These are phyloP conservation scores for Metschnikowia chrysomelidarum DNA, from an alignment of 805 yeast species.

Conservation along the genomic window DNA sequence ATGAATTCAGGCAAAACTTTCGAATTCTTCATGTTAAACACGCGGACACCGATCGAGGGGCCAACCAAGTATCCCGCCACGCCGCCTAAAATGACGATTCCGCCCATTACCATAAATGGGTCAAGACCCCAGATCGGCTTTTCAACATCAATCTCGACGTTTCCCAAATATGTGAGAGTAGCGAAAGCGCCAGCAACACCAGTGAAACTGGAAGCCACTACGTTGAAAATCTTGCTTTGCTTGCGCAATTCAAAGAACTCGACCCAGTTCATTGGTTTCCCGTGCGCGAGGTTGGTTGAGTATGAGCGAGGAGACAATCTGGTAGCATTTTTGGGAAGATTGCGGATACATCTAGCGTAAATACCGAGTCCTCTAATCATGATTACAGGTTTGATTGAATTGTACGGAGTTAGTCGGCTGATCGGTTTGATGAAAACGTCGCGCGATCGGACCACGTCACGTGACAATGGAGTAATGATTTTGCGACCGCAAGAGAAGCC, in stretches of 20 bases:
- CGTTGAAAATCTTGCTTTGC: conserved; percentile 68
- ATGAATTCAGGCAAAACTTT: conserved; percentile 46
- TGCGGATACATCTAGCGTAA: conserved; percentile 11
- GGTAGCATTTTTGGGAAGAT: conserved; percentile 4
- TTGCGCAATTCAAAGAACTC: conserved; percentile 76
- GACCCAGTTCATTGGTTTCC: conserved; percentile 73
- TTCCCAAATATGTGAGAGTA: conserved; percentile 76
- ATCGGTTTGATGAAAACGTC: no score
- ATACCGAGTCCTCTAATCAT: conserved; percentile 15
- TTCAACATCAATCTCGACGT: conserved; percentile 83
- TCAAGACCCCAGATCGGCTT: conserved; percentile 85
- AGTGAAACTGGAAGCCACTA: conserved; percentile 64
- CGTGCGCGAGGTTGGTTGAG: conserved; percentile 16
- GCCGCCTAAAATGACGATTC: conserved; percentile 70
- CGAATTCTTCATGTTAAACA: conserved; percentile 59
- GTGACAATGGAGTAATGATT: no score
- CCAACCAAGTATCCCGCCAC: conserved; percentile 79
- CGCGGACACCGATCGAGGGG: conserved; percentile 70
- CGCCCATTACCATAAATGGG: conserved; percentile 77
- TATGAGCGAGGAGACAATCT: conserved; percentile 21
- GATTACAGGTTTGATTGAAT: no score
- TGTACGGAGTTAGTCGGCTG: no score
- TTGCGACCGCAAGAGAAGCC: no score
- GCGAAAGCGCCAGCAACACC: conserved; percentile 61
- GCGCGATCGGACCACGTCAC: no score